Evolutionary conservation across 768 basidiomycete species (phyloP), one percentile per base, ranked within the genome.

Genomic region (Phlebiopsis gigantea): DNA sequence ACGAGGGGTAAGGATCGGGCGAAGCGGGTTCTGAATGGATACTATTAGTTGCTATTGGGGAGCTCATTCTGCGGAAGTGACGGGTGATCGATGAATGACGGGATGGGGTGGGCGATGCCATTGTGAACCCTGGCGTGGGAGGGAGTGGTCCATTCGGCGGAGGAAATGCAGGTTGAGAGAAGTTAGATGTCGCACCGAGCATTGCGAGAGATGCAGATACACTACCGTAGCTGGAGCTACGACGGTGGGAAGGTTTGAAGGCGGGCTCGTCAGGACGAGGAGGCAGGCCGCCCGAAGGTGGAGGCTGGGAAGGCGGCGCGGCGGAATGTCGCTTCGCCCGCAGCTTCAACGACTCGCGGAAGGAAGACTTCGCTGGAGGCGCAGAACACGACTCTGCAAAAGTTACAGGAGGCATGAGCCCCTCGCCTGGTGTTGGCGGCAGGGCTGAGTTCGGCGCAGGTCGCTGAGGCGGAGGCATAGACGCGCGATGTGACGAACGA

Each of bases 391-490:
- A 49, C 57, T 68, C 43, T 58, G 65, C 46, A 51, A 58, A 56
- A 64, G 71, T 41, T 61, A 73, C 46, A 2, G 56, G 44, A 47
- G 65, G 64, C 61, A n/a, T 17, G 30, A 5, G 30, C 24, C 15
- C 31, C 5, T 67, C 62, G 31, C 61, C 65, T 3, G 88, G 88
- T 6, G 87, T 82, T 47, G 85, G 84, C 14, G 88, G 88, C 15
- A 85, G 79, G 5, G 87, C 85, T 48, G 78, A 78, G 25, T 79
- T 85, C 0, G 90, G 88, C 4, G 85, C 80, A 28, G 89, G 89
- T 14, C 86, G 83, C 26, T 82, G 86, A 17, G 88, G 89, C 2
- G 88, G 82, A 2, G 80, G 87, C 68, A 87, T 79, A 3, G 86
- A 88, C 19, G 73, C 64, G 41, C 88, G 76, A 63, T 84, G 78